Percentiles rank a stretch among this genome's conserved stretches.
Conservation (phyloP, 768 basidiomycete species). For the Fomitopsis serialis region DNA sequence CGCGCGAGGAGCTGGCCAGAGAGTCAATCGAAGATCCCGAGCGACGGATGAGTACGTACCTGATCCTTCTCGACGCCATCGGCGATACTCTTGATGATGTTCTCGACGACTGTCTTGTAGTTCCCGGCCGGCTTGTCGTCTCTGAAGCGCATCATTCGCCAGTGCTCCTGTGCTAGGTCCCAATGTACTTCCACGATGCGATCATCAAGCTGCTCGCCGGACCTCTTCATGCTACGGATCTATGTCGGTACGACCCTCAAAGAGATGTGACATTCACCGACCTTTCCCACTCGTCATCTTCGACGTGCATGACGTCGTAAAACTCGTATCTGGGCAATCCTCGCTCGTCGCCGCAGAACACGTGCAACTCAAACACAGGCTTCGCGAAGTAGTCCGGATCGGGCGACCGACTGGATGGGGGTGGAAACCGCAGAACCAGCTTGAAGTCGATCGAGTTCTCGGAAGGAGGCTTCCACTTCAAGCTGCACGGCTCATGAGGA, state of each 20-base stretch:
- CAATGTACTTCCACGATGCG: conserved; percentile 93
- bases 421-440: conserved; percentile 89
- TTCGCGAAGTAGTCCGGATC: conserved; percentile 80
- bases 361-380: conserved; percentile 78
- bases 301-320: conserved; percentile 81
- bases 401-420: conserved; percentile 41
- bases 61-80: conserved; percentile 90
- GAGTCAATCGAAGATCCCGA: conserved; percentile 12
- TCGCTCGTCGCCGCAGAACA: conserved; percentile 70
- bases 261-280: conserved; percentile 33
- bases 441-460: conserved; percentile 99
- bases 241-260: background rate
- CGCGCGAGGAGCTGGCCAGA: conserved; percentile 57
- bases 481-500: conserved; percentile 35
- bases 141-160: conserved; percentile 91
- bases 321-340: conserved; percentile 62
- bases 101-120: conserved; percentile 76
- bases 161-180: conserved; percentile 60
- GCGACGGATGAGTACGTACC: conserved; percentile 32
- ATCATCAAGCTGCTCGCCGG: conserved; percentile 87
- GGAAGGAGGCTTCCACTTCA: conserved; percentile 98
- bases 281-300: conserved; percentile 92
- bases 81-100: conserved; percentile 84
- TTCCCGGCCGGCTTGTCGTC: conserved; percentile 95
- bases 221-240: conserved; percentile 65